Evolutionary conservation across 2,329 filamentous ascomycete genomes (phyloP).

Genomic region (Phaeosphaeria sp.): DNA sequence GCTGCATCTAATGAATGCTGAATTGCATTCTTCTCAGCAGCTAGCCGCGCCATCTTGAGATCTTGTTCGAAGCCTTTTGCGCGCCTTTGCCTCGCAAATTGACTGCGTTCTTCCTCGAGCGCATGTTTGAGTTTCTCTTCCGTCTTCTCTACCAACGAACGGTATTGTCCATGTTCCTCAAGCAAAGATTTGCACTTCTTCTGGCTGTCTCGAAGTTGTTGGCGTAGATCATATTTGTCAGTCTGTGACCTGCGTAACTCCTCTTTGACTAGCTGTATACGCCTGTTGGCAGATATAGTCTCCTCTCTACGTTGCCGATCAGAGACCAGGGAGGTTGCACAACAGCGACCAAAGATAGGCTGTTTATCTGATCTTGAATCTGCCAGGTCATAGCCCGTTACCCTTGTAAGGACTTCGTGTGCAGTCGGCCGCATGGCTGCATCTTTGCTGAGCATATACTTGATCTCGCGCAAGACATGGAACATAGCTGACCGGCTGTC

Average conservation of each 20-base stretch:
- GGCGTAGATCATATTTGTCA: background rate
- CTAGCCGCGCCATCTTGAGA: no score
- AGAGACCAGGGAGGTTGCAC: background rate
- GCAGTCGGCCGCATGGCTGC: constrained; percentile 11
- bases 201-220: background rate
- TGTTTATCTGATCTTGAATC: background rate
- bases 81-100: no score
- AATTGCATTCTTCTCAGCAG: no score
- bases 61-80: no score
- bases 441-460: constrained; percentile 8
- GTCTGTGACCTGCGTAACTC: background rate
- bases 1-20: no score
- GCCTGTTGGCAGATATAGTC: background rate
- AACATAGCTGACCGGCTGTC: background rate
- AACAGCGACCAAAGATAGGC: constrained; percentile 13
- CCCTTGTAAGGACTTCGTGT: constrained; percentile 3
- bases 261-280: background rate
- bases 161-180: background rate
- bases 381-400: constrained; percentile 1
- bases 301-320: background rate
- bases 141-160: background rate
- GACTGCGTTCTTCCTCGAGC: no score
- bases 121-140: no score
- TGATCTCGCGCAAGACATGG: constrained; percentile 5
- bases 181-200: background rate